Conservation (phyloP, 163 green algal genomes). For the Smithsoniella earleae region DNA sequence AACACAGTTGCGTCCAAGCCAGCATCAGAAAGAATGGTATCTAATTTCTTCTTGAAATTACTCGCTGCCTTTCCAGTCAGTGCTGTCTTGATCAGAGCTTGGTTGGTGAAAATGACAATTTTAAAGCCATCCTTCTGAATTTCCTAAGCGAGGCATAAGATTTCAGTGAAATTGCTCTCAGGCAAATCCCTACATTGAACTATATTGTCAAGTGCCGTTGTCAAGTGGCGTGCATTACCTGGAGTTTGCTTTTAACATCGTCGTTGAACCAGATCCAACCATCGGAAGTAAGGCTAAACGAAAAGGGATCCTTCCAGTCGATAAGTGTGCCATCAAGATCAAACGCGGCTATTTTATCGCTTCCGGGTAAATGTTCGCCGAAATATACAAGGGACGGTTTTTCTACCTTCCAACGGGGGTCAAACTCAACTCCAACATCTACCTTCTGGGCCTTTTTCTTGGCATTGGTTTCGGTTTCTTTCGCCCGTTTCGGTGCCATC, state of each 20-base stretch:
- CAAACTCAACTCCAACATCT: background rate
- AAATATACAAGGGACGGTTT: conserved; percentile 20
- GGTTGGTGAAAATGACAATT: conserved; percentile 18
- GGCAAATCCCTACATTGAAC: no score
- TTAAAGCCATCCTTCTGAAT: conserved; percentile 19
- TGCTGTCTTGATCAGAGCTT: conserved; percentile 23
- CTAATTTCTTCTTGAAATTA: conserved; percentile 2
- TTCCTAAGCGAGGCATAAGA: no score
- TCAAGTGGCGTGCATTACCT: no score
- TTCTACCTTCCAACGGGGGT: background rate
- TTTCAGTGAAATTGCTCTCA: no score
- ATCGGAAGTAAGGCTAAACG: conserved; percentile 1
- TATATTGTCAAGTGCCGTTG: no score
- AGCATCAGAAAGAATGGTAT: background rate
- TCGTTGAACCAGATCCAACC: conserved; percentile 16
- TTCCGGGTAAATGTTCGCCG: conserved; percentile 2
- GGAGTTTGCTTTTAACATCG: background rate
- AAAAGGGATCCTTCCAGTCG: conserved; percentile 15
- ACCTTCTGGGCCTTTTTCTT: background rate
- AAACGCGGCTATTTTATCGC: background rate
- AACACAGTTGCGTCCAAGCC: conserved; percentile 41
- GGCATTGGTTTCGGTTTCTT: background rate
- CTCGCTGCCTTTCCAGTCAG: conserved; percentile 7
- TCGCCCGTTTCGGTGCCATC: conserved; percentile 14
- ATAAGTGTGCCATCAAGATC: conserved; percentile 16